Base-by-base conservation (phyloP, 2,329 filamentous ascomycete genomes). In the Ascocoryne sarcoides region DNA sequence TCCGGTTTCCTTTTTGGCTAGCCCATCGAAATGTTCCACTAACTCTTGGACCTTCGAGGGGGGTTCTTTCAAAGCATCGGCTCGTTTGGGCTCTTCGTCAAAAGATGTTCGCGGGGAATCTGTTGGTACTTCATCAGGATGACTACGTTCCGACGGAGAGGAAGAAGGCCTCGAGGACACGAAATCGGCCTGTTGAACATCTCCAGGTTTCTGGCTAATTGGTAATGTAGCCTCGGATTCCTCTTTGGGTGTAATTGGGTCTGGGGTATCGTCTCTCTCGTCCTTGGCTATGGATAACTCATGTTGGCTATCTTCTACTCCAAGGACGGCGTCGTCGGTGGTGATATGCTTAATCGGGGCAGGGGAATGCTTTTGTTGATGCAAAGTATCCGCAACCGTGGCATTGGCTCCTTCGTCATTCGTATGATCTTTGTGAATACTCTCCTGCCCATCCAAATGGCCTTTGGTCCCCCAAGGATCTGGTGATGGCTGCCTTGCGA, bases 401-500 rank as follows among this genome's bases (percentile, higher is more conserved):
- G n/a, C n/a, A n/a, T n/a, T n/a, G n/a, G n/a, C n/a, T n/a, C n/a
- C n/a, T n/a, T n/a, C n/a, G n/a, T n/a, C n/a, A n/a, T n/a, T n/a
- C n/a, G n/a, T n/a, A n/a, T n/a, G n/a, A n/a, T n/a, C n/a, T n/a
- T n/a, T n/a, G n/a, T n/a, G n/a, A n/a, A n/a, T n/a, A n/a, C n/a
- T n/a, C n/a, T n/a, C n/a, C n/a, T n/a, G n/a, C n/a, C n/a, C n/a
- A n/a, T n/a, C n/a, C n/a, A n/a, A n/a, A n/a, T n/a, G n/a, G n/a
- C n/a, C n/a, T n/a, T n/a, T n/a, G n/a, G n/a, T n/a, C n/a, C n/a
- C 49, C 58, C 54, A 60, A 14, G 54, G 54, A 50, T 58, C 55
- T 4, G 53, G 50, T 10, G 55, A 53, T 18, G 50, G 45, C 32
- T 53, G 48, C 38, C 52, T 50, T 10, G 31, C 18, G 32, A 45